phyloP scores from a whole-genome alignment of 2,329 filamentous ascomycete species.

The Onygena corvina region DNA sequence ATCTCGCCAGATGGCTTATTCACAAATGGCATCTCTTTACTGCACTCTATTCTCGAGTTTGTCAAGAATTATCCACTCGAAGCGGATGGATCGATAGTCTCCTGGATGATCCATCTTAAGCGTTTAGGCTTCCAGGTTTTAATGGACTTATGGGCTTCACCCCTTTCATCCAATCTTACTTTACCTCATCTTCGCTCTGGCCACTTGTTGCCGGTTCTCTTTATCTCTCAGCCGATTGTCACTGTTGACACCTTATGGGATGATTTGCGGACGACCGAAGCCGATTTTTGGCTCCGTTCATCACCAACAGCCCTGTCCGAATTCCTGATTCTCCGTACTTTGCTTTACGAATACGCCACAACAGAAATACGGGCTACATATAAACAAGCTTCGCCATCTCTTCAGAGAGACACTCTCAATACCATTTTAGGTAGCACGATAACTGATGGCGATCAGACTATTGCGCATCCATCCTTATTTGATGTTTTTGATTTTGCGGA shows the following conservation, averaged over 20 bases:
- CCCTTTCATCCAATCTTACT: slow-evolving; percentile 61
- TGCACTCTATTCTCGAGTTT: slow-evolving; percentile 69
- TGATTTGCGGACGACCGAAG: slow-evolving; percentile 46
- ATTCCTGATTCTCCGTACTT: slow-evolving; percentile 64
- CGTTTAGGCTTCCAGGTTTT: slow-evolving; percentile 61
- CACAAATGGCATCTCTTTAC: slow-evolving; percentile 55
- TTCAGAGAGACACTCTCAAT: slow-evolving; percentile 53
- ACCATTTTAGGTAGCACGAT: slow-evolving; percentile 64
- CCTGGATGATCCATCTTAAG: slow-evolving; percentile 59
- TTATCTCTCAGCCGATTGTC: slow-evolving; percentile 60
- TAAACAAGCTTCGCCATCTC: slow-evolving; percentile 55
- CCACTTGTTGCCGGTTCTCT: slow-evolving; percentile 67
- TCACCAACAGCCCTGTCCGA: slow-evolving; percentile 60
- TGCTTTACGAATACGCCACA: slow-evolving; percentile 72
- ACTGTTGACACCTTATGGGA: slow-evolving; percentile 63
- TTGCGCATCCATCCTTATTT: slow-evolving; percentile 65
- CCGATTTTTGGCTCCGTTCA: slow-evolving; percentile 56
- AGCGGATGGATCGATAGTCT: slow-evolving; percentile 47
- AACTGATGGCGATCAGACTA: slow-evolving; percentile 51
- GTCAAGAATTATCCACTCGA: slow-evolving; percentile 56
- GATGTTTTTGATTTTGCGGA: slow-evolving; percentile 88
- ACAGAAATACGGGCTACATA: slow-evolving; percentile 71
- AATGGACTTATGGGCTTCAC: slow-evolving; percentile 69
- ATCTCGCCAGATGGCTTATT: slow-evolving; percentile 60
- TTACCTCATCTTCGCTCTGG: slow-evolving; percentile 68